phyloP scores from a whole-genome alignment of 768 basidiomycete genomes.

The Terana coerulea region DNA sequence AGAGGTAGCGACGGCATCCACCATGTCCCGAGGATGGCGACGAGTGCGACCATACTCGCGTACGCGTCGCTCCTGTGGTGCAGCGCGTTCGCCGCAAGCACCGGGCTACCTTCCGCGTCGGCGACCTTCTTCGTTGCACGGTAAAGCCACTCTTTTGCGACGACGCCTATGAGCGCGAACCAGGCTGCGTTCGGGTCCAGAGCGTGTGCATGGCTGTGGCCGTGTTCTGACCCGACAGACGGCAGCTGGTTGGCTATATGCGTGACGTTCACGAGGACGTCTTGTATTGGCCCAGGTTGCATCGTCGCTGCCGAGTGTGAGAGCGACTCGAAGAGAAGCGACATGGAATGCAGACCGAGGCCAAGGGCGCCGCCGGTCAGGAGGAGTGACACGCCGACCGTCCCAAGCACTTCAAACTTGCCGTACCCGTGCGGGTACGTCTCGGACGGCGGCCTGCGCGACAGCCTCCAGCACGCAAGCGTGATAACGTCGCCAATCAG shows the following conservation, averaged over 20 bases:
- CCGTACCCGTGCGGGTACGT: conserved; percentile 86
- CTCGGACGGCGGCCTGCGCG: conserved; percentile 73
- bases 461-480: conserved; percentile 83
- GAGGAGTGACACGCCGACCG: conserved; percentile 83
- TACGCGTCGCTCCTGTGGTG: conserved; percentile 98
- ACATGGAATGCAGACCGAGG: conserved; percentile 87
- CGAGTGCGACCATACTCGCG: conserved; percentile 85
- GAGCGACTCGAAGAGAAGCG: conserved; percentile 74
- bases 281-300: conserved; percentile 60
- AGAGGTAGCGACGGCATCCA: conserved; percentile 81
- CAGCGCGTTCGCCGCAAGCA: conserved; percentile 91
- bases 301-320: conserved; percentile 59
- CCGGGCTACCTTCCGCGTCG: conserved; percentile 85
- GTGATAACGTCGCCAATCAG: conserved; percentile 90
- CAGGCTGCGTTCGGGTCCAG: conserved; percentile 95
- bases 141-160: conserved; percentile 92
- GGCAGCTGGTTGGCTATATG: conserved; percentile 54
- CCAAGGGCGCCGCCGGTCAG: conserved; percentile 81
- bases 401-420: conserved; percentile 95
- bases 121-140: conserved; percentile 86
- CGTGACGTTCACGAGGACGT: conserved; percentile 55
- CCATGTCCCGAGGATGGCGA: conserved; percentile 90
- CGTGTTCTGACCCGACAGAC: conserved; percentile 27
- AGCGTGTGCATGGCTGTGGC: conserved; percentile 49
- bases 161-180: conserved; percentile 77